These are phyloP conservation scores for Trichoderma cornu-damae DNA, from an alignment of 2,329 filamentous ascomycete species.

Conservation along the genomic window DNA sequence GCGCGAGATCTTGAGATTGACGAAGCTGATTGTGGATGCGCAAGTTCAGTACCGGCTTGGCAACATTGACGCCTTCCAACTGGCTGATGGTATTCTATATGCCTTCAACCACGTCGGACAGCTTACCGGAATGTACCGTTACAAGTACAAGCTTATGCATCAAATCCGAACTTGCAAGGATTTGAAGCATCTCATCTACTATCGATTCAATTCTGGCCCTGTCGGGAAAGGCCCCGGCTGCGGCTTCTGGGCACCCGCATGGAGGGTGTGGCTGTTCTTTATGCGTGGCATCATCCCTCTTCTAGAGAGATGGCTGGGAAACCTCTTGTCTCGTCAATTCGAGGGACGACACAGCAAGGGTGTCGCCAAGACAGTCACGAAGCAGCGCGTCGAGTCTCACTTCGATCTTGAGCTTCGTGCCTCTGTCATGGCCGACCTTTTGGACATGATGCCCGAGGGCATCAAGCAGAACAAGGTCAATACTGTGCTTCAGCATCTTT, in stretches of 20 bases:
- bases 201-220: slow-evolving; percentile 93
- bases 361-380: slow-evolving; percentile 97
- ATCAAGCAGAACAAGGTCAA: slow-evolving; percentile 99
- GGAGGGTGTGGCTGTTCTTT: slow-evolving; percentile 99
- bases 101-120: slow-evolving; percentile 99
- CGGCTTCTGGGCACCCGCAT: slow-evolving; percentile 98
- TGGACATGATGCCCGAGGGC: slow-evolving; percentile 99
- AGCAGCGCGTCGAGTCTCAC: slow-evolving; percentile 97
- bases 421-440: slow-evolving; percentile 96
- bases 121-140: slow-evolving; percentile 97
- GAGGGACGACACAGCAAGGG: slow-evolving; percentile 98
- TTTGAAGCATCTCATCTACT: slow-evolving; percentile 98
- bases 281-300: slow-evolving; percentile 97
- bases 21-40: slow-evolving; percentile 95
- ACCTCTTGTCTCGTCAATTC: slow-evolving; percentile 92
- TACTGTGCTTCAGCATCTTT: slow-evolving; percentile 92
- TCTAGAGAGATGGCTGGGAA: slow-evolving; percentile 94
- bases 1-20: slow-evolving; percentile 92
- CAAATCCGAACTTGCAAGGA: slow-evolving; percentile 99
- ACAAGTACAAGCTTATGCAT: slow-evolving; percentile 99
- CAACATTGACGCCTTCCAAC: slow-evolving; percentile 97
- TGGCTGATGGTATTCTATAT: slow-evolving; percentile 97
- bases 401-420: slow-evolving; percentile 96
- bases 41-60: slow-evolving; percentile 96
- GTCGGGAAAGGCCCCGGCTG: slow-evolving; percentile 97